Conservation (phyloP, 2,329 filamentous ascomycete genomes). For the Talaromyces sp. region DNA sequence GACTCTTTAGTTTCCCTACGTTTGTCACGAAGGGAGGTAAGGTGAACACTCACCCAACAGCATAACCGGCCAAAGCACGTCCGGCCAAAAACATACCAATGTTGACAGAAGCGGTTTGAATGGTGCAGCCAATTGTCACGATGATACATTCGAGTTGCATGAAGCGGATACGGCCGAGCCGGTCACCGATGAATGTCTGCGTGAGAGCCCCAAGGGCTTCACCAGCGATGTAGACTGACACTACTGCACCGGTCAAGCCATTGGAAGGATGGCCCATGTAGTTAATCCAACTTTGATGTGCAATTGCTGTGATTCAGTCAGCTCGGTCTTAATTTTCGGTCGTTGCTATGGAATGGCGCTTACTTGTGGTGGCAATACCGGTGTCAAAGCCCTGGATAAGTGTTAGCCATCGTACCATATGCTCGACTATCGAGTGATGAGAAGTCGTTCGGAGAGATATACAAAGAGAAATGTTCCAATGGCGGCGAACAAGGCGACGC, state of each 20-base stretch:
- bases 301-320: slow-evolving; percentile 45
- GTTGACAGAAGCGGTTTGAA: slow-evolving; percentile 55
- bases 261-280: slow-evolving; percentile 57
- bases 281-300: slow-evolving; percentile 57
- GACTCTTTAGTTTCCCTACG: not conserved
- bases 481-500: slow-evolving; percentile 55
- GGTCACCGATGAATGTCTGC: slow-evolving; percentile 55
- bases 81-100: slow-evolving; percentile 55
- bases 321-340: not conserved
- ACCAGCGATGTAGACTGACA: slow-evolving; percentile 59
- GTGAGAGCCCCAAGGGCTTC: slow-evolving; percentile 55
- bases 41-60: slow-evolving; percentile 40
- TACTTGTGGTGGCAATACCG: slow-evolving; percentile 58
- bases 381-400: slow-evolving; percentile 54
- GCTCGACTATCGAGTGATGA: not conserved
- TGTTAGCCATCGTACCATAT: slow-evolving; percentile 3
- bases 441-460: slow-evolving; percentile 23
- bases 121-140: slow-evolving; percentile 53
- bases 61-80: slow-evolving; percentile 47
- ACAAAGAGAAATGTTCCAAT: slow-evolving; percentile 60
- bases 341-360: slow-evolving; percentile 19
- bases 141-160: slow-evolving; percentile 54
- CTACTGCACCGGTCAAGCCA: slow-evolving; percentile 55
- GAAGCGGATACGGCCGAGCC: slow-evolving; percentile 52
- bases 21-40: too few species aligned